These are phyloP conservation scores for Vaucheria bursata DNA, from an alignment of 352 stramenopile species.

Conservation along the genomic window DNA sequence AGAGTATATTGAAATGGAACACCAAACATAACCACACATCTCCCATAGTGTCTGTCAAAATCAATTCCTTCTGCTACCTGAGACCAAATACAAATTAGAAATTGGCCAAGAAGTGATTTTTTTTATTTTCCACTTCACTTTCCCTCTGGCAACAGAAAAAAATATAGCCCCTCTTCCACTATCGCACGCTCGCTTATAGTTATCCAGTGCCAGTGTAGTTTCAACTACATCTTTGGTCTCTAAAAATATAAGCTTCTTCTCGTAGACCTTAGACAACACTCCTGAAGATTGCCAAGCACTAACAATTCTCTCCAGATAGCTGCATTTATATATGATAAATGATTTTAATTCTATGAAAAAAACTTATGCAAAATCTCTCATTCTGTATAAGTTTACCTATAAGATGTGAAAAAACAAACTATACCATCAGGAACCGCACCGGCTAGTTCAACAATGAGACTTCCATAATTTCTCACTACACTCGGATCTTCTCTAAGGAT, in stretches of 20 bases:
- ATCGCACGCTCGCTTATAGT: conserved; percentile 95
- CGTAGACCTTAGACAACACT: conserved; percentile 83
- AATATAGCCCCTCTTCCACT: conserved; percentile 91
- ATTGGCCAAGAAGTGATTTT: not conserved
- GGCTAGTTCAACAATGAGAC: conserved; percentile 86
- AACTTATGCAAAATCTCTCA: no score
- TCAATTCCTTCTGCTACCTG: conserved; percentile 95
- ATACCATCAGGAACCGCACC: conserved; percentile 89
- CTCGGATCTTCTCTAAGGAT: conserved; percentile 53
- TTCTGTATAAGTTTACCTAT: no score
- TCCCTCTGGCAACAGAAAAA: conserved; percentile 93
- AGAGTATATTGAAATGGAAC: conserved; percentile 98
- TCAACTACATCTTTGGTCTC: conserved; percentile 99
- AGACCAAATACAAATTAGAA: conserved; percentile 30
- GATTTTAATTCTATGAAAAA: not conserved
- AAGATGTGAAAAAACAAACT: conserved; percentile 98
- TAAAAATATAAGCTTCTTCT: conserved; percentile 97
- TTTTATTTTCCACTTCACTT: conserved; percentile 65
- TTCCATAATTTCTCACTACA: conserved; percentile 91
- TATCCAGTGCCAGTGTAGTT: conserved; percentile 94
- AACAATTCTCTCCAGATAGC: conserved; percentile 98
- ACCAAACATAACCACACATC: conserved; percentile 93
- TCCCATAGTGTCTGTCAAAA: conserved; percentile 97
- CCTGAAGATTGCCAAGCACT: conserved; percentile 83
- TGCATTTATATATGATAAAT: conserved; percentile 48